Evolutionary conservation across 2,329 filamentous ascomycete species (phyloP), one percentile per base, ranked within the genome.

Genomic region (Trichoderma sp.): DNA sequence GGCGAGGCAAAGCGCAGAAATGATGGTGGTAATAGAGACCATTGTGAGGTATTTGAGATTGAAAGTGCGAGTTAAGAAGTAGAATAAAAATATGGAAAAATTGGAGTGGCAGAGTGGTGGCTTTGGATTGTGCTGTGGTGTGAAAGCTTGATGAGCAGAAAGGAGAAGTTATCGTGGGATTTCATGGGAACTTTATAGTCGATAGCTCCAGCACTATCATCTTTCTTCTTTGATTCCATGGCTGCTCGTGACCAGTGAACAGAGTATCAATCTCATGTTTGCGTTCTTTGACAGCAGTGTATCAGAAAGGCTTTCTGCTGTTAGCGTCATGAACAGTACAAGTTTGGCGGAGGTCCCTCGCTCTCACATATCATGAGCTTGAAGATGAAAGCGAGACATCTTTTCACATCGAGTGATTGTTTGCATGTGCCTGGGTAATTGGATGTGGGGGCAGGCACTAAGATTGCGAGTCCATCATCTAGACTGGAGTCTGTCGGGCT

Each of bases 1-100:
- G 26, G 69, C 69, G 43, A 70, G 11, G 59, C 26, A 55, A 43
- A 70, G 43, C 24, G 59, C 56, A n/a, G 69, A 26, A 13, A 68
- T 11, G 5, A 34, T 16, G 14, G 65, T 59, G 8, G 52, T 7
- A 28, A 59, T 21, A 55, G 65, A 70, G 37, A 70, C 49, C 69
- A 70, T 70, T 65, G 56, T 68, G 59, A 28, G 21, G 21, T 5
- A 37, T 30, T 28, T 24, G 28, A 49, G 30, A 32, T 13, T 32
- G 7, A 10, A 24, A 30, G 7, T 24, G 16, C 24, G 32, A 34
- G 10, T 1, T 46, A 8, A n/a, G 46, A n/a, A 18, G 52, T 26
- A 24, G 30, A 59, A 1, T 55, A 24, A 28, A 28, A 14, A 21
- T 51, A 21, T 34, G 39, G 28, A 10, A 26, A 21, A 28, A 14